Base-by-base conservation (phyloP, 108 stramenopile species). In the Cyclostephanos invisitatus region DNA sequence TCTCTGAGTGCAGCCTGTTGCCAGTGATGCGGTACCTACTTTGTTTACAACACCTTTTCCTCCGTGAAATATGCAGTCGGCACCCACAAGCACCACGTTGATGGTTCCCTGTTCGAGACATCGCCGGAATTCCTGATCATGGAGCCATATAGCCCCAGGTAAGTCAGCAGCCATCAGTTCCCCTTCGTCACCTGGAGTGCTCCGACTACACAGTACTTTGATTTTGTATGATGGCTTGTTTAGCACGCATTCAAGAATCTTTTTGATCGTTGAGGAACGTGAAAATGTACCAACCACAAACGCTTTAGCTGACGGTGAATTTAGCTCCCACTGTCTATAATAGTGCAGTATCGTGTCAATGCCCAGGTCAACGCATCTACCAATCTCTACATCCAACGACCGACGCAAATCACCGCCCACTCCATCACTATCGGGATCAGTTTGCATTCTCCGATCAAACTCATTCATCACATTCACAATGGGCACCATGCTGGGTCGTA, bases 401-500 rank as follows among this genome's bases (percentile, higher is more conserved):
- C 67, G 8, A 11, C 73, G 42, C 15, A 77, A 8, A 18, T 67
- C 54, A 5, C 53, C 27, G 55, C 64, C 42, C 7, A 73, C 18
- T n/a, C 14, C 29, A 12, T 51, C 51, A 22, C 42, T 27, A 63
- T 54, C 22, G 9, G 63, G 9, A 60, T 63, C 22, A 37, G 27
- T 36, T 53, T 51, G 4, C 53, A 57, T 20, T 36, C 59, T 46
- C 72, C 62, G 21, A 24, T 71, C 72, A 67, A 72, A 68, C 67
- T 68, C 56, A 42, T 72, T 59, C 79, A 86, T 80, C 4, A 64
- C 74, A 77, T 86, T 86, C 35, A 70, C 78, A 21, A 86, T 86
- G 11, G 85, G 64, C 8, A 86, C 82, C 85, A 86, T 86, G 51
- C 67, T 75, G 2, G 85, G 85, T 24, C 85, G 78, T 27, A 86